A percentile compares a stretch with the other conserved stretches of the same genome.
Conservation (phyloP, 2,329 filamentous ascomycete species). For the Diaporthe vexans region DNA sequence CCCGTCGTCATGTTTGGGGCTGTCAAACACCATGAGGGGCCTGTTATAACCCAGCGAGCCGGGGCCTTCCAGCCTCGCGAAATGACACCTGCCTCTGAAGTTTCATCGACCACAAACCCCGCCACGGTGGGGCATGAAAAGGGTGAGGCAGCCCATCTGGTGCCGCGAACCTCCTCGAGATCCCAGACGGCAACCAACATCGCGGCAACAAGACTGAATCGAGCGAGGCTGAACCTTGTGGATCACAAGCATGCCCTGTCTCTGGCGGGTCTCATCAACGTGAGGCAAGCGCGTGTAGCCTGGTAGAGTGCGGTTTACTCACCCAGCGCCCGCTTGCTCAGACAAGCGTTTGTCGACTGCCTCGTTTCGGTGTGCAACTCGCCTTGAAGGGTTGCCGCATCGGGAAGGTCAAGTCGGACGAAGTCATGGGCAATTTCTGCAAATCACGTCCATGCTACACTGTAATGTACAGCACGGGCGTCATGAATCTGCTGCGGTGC, state of each 20-base stretch:
- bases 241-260: conserved; percentile 33
- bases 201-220: conserved; percentile 11
- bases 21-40: not conserved
- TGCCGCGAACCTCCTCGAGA: not conserved
- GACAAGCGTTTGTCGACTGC: conserved; percentile 5
- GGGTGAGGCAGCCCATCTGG: conserved; percentile 33
- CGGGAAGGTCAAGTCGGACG: conserved; percentile 33
- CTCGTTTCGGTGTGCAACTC: conserved; percentile 10
- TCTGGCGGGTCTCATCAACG: conserved; percentile 16
- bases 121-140: conserved; percentile 21
- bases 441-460: conserved; percentile 29
- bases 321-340: not conserved
- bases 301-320: conserved; percentile 26
- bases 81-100: conserved; percentile 23
- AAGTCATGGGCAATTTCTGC: conserved; percentile 21
- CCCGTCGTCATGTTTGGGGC: conserved; percentile 3
- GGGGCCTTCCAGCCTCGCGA: conserved; percentile 10
- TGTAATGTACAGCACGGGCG: conserved; percentile 14
- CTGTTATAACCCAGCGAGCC: conserved; percentile 5
- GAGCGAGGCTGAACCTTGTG: conserved; percentile 28
- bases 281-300: conserved; percentile 27
- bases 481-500: conserved; percentile 1
- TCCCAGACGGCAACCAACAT: conserved; percentile 9
- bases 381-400: conserved; percentile 24
- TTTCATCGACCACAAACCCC: conserved; percentile 13